These are phyloP conservation scores for Verticillium isaacii DNA, from an alignment of 2,329 filamentous ascomycete species.

Conservation along the genomic window DNA sequence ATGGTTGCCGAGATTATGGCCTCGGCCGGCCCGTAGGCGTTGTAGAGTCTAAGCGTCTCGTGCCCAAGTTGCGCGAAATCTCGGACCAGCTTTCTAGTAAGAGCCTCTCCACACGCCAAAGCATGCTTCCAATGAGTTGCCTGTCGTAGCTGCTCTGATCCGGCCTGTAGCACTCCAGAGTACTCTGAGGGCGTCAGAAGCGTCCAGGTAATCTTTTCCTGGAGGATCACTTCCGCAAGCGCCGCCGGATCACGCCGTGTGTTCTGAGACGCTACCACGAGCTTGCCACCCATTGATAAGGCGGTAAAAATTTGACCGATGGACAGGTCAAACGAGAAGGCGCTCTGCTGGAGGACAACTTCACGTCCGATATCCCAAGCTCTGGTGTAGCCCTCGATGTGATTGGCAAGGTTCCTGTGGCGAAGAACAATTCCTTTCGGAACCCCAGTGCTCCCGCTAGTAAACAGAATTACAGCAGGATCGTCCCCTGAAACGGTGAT, in stretches of 20 bases:
- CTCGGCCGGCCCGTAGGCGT: slow-evolving; percentile 27
- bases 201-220: slow-evolving; percentile 30
- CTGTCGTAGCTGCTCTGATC: slow-evolving; percentile 4
- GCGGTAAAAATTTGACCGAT: slow-evolving; percentile 29
- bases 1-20: slow-evolving; percentile 6
- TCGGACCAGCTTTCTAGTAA: not conserved
- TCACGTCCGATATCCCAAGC: slow-evolving; percentile 18
- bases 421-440: slow-evolving; percentile 36
- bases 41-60: slow-evolving; percentile 11
- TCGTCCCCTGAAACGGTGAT: slow-evolving; percentile 1
- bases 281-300: slow-evolving; percentile 27
- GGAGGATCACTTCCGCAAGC: slow-evolving; percentile 28
- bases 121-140: slow-evolving; percentile 12
- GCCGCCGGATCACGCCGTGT: slow-evolving; percentile 25
- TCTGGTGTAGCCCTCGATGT: slow-evolving; percentile 8
- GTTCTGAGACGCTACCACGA: slow-evolving; percentile 26
- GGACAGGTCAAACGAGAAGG: slow-evolving; percentile 35
- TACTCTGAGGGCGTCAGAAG: slow-evolving; percentile 37
- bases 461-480: slow-evolving; percentile 26
- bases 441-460: slow-evolving; percentile 22
- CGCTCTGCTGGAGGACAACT: slow-evolving; percentile 30
- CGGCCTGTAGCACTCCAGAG: slow-evolving; percentile 20
- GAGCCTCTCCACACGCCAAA: not conserved
- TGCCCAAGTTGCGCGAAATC: slow-evolving; percentile 4
- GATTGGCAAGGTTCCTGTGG: slow-evolving; percentile 23